phyloP scores from a whole-genome alignment of 768 basidiomycete species.

The Kwoniella shandongensis region DNA sequence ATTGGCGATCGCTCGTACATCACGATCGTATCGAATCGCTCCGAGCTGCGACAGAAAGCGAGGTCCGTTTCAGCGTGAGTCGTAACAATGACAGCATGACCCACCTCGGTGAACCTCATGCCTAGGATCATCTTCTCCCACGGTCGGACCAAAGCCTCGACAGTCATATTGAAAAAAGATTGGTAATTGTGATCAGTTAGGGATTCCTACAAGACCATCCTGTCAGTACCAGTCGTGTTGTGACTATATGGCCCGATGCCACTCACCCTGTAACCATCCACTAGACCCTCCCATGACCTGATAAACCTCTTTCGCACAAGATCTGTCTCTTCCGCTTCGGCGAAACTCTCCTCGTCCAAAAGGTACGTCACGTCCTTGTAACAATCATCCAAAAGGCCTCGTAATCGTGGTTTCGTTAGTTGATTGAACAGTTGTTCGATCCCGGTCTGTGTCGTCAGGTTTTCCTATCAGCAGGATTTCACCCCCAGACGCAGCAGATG shows the following conservation, averaged over 20 bases:
- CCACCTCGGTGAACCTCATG: conserved; percentile 83
- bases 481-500: not conserved
- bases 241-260: not conserved
- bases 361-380: conserved; percentile 88
- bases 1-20: conserved; percentile 76
- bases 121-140: conserved; percentile 87
- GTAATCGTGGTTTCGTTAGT: conserved; percentile 78
- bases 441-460: conserved; percentile 66
- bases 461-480: not conserved
- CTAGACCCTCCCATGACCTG: conserved; percentile 78
- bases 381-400: conserved; percentile 78
- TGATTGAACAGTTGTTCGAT: conserved; percentile 96
- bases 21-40: conserved; percentile 90
- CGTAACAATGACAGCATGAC: conserved; percentile 29
- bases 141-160: conserved; percentile 86
- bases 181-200: conserved; percentile 88
- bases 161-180: conserved; percentile 75
- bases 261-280: conserved; percentile 82
- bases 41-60: conserved; percentile 67
- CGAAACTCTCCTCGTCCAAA: conserved; percentile 83
- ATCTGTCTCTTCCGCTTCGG: conserved; percentile 80
- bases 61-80: conserved; percentile 6
- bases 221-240: not conserved
- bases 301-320: conserved; percentile 84
- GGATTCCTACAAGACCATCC: conserved; percentile 61